Evolutionary conservation across 345 rosid genomes (phyloP).

Genomic region (Arabidopsis arenosa): DNA sequence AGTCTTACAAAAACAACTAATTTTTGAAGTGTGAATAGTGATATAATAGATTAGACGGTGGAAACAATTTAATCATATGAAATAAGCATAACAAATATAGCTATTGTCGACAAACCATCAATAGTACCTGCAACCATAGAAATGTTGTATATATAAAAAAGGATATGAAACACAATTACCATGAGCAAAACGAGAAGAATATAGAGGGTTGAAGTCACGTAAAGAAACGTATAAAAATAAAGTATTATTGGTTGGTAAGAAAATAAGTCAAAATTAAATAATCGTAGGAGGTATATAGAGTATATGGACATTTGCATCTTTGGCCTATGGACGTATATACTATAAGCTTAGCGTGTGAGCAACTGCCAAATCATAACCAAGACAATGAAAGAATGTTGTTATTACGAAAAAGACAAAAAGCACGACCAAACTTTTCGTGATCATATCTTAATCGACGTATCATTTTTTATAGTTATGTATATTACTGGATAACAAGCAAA

Average conservation of each 20-base stretch:
- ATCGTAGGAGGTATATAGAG: not conserved
- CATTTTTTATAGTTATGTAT: not conserved
- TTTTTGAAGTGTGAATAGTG: not conserved
- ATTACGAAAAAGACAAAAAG: slow-evolving; percentile 31
- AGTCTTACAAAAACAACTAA: slow-evolving; percentile 2
- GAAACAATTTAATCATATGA: not conserved
- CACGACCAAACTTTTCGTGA: slow-evolving; percentile 9
- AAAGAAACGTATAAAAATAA: not conserved
- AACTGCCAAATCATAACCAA: slow-evolving; percentile 20
- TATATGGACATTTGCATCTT: slow-evolving; percentile 9
- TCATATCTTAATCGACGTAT: not conserved
- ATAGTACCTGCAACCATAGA: not conserved
- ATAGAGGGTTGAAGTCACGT: not conserved
- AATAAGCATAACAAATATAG: not conserved
- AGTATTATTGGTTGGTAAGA: slow-evolving; percentile 33
- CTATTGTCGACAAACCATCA: not conserved
- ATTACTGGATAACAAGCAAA: not conserved
- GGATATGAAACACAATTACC: not conserved
- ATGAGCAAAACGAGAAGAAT: slow-evolving; percentile 22
- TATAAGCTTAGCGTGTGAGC: slow-evolving; percentile 41
- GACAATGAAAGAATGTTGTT: slow-evolving; percentile 32
- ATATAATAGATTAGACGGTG: not conserved
- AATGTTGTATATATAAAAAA: not conserved
- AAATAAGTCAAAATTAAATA: slow-evolving; percentile 6
- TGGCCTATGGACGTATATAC: slow-evolving; percentile 1